A percentile compares a stretch with the other conserved stretches of the same genome.
Evolutionary conservation across 192 early-diverging fungal genomes (phyloP).

Genomic region (Rhizophagus clarus): DNA sequence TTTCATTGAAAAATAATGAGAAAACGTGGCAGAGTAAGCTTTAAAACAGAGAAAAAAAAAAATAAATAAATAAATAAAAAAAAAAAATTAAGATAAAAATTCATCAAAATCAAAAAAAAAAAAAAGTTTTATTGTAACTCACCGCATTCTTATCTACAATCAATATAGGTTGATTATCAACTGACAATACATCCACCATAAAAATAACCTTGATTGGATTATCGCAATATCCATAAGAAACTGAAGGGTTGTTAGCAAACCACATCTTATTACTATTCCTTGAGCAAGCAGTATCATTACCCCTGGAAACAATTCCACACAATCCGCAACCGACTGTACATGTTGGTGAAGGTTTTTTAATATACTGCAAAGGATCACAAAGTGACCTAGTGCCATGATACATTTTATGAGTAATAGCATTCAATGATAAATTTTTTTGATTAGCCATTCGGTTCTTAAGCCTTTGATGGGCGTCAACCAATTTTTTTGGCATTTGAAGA

Average conservation of each 20-base stretch:
- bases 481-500: constrained; percentile 14
- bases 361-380: constrained; percentile 1
- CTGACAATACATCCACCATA: neutral
- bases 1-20: too few species aligned
- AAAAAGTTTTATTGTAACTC: neutral
- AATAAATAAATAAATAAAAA: too few species aligned
- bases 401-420: neutral
- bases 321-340: neutral
- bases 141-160: neutral
- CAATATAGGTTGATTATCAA: neutral
- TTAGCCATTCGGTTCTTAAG: neutral
- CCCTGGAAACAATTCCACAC: neutral
- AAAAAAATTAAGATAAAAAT: too few species aligned
- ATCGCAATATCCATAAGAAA: constrained; percentile 2
- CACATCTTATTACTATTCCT: neutral
- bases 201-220: neutral
- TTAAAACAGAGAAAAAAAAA: too few species aligned
- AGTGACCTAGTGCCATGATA: neutral
- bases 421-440: neutral
- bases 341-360: neutral
- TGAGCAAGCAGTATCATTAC: neutral
- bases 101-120: neutral
- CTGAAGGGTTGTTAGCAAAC: neutral
- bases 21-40: too few species aligned
- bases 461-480: neutral